These are phyloP conservation scores for Aspergillus cejpii DNA, from an alignment of 2,329 filamentous ascomycete genomes.

Conservation along the genomic window DNA sequence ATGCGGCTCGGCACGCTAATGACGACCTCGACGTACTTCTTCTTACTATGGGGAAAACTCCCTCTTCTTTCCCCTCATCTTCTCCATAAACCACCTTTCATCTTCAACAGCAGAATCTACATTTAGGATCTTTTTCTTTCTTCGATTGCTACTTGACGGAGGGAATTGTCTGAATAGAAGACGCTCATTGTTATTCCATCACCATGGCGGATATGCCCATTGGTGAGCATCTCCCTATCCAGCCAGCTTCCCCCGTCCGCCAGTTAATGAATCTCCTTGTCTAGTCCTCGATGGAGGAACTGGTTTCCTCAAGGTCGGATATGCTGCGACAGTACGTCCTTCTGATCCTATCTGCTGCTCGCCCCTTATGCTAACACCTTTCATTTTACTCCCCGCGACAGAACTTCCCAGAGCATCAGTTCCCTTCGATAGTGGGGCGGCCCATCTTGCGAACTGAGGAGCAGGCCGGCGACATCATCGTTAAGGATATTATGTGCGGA, in stretches of 20 bases:
- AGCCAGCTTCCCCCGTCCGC: slow-evolving; percentile 17
- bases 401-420: slow-evolving; percentile 99
- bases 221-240: slow-evolving; percentile 33
- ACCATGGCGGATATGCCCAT: slow-evolving; percentile 47
- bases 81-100: not conserved
- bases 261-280: slow-evolving; percentile 24
- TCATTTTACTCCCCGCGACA: slow-evolving; percentile 36
- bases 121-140: slow-evolving; percentile 1
- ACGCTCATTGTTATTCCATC: slow-evolving; percentile 2
- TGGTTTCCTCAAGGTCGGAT: slow-evolving; percentile 98
- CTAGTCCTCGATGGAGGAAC: slow-evolving; percentile 98
- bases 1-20: not conserved
- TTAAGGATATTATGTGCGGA: slow-evolving; percentile 99
- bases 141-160: not conserved
- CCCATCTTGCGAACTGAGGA: slow-evolving; percentile 97
- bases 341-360: not conserved
- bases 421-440: slow-evolving; percentile 94
- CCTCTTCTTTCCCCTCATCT: slow-evolving; percentile 4
- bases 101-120: not conserved
- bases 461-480: slow-evolving; percentile 62
- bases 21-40: not conserved
- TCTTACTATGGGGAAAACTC: not conserved
- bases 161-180: slow-evolving; percentile 9
- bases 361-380: slow-evolving; percentile 6
- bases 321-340: slow-evolving; percentile 69